phyloP scores from a whole-genome alignment of 2,329 filamentous ascomycete genomes.

The Hypoxylon sp. region DNA sequence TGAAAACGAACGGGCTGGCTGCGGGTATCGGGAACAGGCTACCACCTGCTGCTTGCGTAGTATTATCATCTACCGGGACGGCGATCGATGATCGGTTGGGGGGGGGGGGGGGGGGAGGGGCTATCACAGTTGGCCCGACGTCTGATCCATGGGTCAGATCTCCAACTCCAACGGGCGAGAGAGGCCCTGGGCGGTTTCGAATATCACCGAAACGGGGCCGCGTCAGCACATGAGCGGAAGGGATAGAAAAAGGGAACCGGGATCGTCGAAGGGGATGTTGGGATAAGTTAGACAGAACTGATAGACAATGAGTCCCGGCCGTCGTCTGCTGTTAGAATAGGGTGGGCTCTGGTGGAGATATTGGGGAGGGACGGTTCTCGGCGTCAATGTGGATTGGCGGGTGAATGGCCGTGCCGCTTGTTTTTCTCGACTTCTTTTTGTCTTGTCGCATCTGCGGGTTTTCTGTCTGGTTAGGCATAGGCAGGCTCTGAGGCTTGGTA shows the following conservation, averaged over 20 bases:
- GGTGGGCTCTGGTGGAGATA: conserved; percentile 34
- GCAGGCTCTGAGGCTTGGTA: too few species aligned
- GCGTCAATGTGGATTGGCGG: conserved; percentile 23
- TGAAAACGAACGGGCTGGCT: not conserved
- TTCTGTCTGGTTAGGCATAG: conserved; percentile 13
- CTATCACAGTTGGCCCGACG: too few species aligned
- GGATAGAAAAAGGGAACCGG: too few species aligned
- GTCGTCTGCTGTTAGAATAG: conserved; percentile 35
- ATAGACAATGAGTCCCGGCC: not conserved
- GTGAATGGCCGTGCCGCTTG: not conserved
- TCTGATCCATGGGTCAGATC: not conserved
- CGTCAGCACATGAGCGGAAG: conserved; percentile 36
- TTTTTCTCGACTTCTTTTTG: not conserved
- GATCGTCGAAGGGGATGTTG: too few species aligned
- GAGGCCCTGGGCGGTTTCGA: conserved; percentile 5
- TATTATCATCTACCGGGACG: conserved; percentile 23
- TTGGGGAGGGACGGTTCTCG: conserved; percentile 20
- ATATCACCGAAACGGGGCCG: conserved; percentile 37
- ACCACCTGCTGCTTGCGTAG: conserved; percentile 32
- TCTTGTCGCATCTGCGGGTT: conserved; percentile 25
- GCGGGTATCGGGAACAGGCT: conserved; percentile 4
- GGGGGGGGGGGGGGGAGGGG: too few species aligned
- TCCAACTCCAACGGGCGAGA: conserved; percentile 28
- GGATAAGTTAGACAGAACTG: too few species aligned
- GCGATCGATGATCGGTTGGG: not conserved